Percentiles rank a stretch among this genome's conserved stretches.
Evolutionary conservation across 1,139 yeast genomes (phyloP).

Genomic region (Pichia sp.): DNA sequence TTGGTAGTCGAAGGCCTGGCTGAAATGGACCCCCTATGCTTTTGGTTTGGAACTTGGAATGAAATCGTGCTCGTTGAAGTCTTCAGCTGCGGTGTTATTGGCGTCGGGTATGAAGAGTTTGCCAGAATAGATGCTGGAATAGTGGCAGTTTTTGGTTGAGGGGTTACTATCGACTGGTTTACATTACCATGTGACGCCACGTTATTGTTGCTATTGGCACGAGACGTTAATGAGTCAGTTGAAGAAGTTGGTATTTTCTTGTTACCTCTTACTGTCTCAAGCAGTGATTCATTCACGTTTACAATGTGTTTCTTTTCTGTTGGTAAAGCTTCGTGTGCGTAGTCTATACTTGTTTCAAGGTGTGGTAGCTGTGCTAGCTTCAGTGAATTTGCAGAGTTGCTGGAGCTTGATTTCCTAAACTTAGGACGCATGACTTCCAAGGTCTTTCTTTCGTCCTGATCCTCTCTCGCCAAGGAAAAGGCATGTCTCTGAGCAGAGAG

Average conservation of each 20-base stretch:
- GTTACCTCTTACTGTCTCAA: conserved; percentile 8
- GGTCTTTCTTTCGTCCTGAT: background rate
- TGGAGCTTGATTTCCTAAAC: conserved; percentile 9
- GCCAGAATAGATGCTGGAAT: conserved; percentile 10
- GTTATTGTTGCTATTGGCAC: background rate
- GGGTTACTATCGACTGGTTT: background rate
- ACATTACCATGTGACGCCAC: background rate
- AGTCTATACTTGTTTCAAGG: conserved; percentile 15
- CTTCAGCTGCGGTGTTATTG: conserved; percentile 17
- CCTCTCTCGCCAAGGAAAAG: background rate
- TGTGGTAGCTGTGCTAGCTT: conserved; percentile 25
- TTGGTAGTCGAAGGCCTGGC: conserved; percentile 35
- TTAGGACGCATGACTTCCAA: conserved; percentile 14
- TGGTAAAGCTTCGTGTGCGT: background rate
- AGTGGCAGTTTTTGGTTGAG: background rate
- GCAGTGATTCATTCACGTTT: conserved; percentile 15
- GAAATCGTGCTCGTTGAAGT: conserved; percentile 25
- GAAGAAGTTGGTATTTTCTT: background rate
- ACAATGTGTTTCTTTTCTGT: conserved; percentile 1
- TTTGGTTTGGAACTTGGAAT: conserved; percentile 32
- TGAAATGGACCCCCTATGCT: conserved; percentile 49
- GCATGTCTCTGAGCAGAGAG: background rate
- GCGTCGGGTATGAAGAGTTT: conserved; percentile 9
- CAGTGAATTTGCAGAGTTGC: conserved; percentile 7
- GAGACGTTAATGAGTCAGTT: background rate